phyloP scores from a whole-genome alignment of 441 rosid genomes.

The Aleurites moluccanus region DNA sequence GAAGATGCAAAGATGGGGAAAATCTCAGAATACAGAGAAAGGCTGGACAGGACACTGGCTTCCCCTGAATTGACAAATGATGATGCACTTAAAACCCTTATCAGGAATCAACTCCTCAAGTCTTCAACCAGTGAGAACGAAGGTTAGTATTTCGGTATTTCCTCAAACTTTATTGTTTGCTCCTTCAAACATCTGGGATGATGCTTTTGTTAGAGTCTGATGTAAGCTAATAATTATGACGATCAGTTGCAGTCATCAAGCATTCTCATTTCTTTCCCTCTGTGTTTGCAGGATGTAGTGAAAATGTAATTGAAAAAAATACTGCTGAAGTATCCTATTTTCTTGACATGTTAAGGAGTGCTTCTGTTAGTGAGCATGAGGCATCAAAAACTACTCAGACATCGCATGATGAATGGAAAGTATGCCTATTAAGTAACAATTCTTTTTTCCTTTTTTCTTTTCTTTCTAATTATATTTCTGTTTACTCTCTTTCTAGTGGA shows the following conservation, averaged over 20 bases:
- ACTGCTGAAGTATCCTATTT: constrained; percentile 57
- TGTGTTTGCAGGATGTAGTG: constrained; percentile 50
- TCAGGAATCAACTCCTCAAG: constrained; percentile 55
- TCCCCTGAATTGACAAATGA: constrained; percentile 63
- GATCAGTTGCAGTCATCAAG: constrained; percentile 13
- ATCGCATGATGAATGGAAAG: constrained; percentile 79
- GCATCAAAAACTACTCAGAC: constrained; percentile 37
- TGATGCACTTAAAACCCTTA: constrained; percentile 52
- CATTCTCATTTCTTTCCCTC: constrained; percentile 19
- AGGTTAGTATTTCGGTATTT: constrained; percentile 41
- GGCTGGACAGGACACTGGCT: constrained; percentile 69
- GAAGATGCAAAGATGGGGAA: constrained; percentile 54
- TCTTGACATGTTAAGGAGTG: constrained; percentile 89
- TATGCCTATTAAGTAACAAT: constrained; percentile 31
- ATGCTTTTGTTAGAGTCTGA: constrained; percentile 1
- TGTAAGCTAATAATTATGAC: not conserved
- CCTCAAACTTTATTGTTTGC: not conserved
- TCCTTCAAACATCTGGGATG: not conserved
- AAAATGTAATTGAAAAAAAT: constrained; percentile 54
- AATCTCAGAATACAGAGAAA: constrained; percentile 64
- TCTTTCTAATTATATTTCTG: not conserved
- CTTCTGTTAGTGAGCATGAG: constrained; percentile 49
- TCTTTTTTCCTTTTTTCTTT: not conserved
- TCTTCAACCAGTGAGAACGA: constrained; percentile 38
- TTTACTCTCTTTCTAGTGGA: not conserved